Conservation (phyloP, 2,329 filamentous ascomycete species). For the Colletotrichum sp. region DNA sequence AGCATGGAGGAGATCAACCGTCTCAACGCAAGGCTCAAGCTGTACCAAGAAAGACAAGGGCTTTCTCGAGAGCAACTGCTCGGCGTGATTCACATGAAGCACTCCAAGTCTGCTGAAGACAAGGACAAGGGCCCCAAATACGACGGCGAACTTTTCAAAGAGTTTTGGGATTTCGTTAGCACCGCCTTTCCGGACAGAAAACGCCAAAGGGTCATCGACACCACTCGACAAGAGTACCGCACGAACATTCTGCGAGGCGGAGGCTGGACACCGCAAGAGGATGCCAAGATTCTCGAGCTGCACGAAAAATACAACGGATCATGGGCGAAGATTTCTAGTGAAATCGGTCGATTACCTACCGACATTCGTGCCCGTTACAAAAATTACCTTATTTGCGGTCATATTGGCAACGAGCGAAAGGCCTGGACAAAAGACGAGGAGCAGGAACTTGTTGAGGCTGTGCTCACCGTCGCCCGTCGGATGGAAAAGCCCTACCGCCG, state of each 20-base stretch:
- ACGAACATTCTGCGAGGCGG: constrained; percentile 65
- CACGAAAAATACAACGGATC: constrained; percentile 55
- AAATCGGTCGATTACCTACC: constrained; percentile 67
- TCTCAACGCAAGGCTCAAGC: constrained; percentile 30
- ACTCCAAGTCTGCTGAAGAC: constrained; percentile 27
- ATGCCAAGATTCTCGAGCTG: constrained; percentile 54
- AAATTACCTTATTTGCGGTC: constrained; percentile 67
- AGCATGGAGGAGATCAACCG: constrained; percentile 41
- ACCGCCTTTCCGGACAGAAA: constrained; percentile 53
- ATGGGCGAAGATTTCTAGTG: constrained; percentile 66
- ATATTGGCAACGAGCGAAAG: constrained; percentile 50
- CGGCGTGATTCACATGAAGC: constrained; percentile 39
- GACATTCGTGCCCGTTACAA: constrained; percentile 75
- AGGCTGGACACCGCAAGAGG: constrained; percentile 63
- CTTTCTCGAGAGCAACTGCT: constrained; percentile 53
- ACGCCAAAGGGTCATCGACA: constrained; percentile 59
- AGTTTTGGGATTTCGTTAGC: constrained; percentile 57
- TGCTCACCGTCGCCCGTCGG: constrained; percentile 56
- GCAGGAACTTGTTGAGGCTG: constrained; percentile 51
- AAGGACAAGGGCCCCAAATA: constrained; percentile 30
- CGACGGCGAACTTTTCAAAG: constrained; percentile 37
- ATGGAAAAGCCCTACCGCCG: constrained; percentile 40
- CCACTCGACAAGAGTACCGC: constrained; percentile 68
- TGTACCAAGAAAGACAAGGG: constrained; percentile 45
- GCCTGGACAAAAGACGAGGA: constrained; percentile 69